Base-by-base conservation (phyloP, 2,329 filamentous ascomycete species). In the Didymella pinodella region DNA sequence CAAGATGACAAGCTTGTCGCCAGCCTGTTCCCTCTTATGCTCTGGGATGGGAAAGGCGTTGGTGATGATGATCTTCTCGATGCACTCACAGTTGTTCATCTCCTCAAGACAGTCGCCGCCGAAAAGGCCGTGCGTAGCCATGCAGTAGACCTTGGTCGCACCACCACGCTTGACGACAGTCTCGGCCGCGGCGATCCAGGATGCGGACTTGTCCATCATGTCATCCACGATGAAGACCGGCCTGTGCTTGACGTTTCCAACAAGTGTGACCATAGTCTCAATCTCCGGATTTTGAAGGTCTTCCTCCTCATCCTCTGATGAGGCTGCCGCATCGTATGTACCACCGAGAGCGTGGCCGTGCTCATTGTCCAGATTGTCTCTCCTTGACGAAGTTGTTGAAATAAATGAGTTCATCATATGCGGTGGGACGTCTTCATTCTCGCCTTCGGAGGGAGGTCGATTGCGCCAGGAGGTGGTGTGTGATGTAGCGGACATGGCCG, bases 131-230 rank as follows among this genome's bases (percentile, higher is more conserved):
- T 99, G 95, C 0, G 95, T 98, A 7, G 94, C 95, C 81, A 99
- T 96, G 83, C 93, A 97, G 79, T 97, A 98, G 34, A 99, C 95
- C 78, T 91, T 95, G 69, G 91, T 96, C 1, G 95, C 95, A 44
- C 88, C 86, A 65, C 95, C 96, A 64, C 90, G 88, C 83, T 98
- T 98, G 52, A 97, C 91, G 2, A 97, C 94, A 1, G 93, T 96
- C 82, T 99, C 95, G 12, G 95, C 95, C 7, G 95, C 95, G 6
- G 94, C 94, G 67, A 99, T 96, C 95, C 95, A 99, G 7, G 92
- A 97, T 14, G 90, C 92, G 10, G 93, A 89, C 81, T 97, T 97
- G 80, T 99, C 95, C 72, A 99, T 97, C 91, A 99, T 98, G 76
- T 99, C 95, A 76, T 99, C 95, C 48, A 99, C 91, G 61, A 99